Evolutionary conservation across 192 early-diverging fungal genomes (phyloP), one percentile per base, ranked within the genome.

Genomic region (Coemansia asiatica): DNA sequence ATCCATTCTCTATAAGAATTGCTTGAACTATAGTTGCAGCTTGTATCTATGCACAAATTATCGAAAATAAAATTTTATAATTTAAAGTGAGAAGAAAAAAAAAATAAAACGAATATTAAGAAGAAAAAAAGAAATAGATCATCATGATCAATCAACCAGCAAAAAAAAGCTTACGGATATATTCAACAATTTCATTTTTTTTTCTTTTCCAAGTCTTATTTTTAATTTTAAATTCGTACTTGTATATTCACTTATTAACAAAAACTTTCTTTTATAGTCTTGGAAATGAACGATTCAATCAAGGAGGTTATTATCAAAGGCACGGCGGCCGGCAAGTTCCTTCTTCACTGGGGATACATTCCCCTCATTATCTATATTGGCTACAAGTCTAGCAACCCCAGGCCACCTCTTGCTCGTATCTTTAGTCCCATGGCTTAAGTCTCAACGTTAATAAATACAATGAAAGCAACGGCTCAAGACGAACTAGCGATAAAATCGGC

Each of bases 291-390:
- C 73, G 73, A 75, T 36, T 66, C 72, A 21, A 59, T 75, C 58
- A 81, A 81, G 69, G 73, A 71, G 48, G 56, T 77, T 46, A 68
- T 82, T 56, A 58, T 74, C 59, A 72, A 51, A 57, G 62, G 66
- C 55, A 76, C 72, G 21, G 67, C 68, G n/a, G 48, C 70, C 26
- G 74, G 71, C 66, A 71, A 71, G 61, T 68, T 73, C 35, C 57
- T 78, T 7, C 26, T 82, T 12, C 76, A 78, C 71, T 82, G 75
- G 71, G 74, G 74, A 12, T 82, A 75, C 61, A 70, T 82, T 56
- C 80, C 74, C n/a, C 60, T 82, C 12, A 71, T 82, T 61, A 40
- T 82, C 54, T 76, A 71, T 50, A 68, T 82, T 56, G 75, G 74
- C 28, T 82, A 78, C 71, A 66, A 67, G 31, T 60, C 65, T 29